These are phyloP conservation scores for Nannochloropsis salina DNA, from an alignment of 108 stramenopile genomes.

Conservation along the genomic window DNA sequence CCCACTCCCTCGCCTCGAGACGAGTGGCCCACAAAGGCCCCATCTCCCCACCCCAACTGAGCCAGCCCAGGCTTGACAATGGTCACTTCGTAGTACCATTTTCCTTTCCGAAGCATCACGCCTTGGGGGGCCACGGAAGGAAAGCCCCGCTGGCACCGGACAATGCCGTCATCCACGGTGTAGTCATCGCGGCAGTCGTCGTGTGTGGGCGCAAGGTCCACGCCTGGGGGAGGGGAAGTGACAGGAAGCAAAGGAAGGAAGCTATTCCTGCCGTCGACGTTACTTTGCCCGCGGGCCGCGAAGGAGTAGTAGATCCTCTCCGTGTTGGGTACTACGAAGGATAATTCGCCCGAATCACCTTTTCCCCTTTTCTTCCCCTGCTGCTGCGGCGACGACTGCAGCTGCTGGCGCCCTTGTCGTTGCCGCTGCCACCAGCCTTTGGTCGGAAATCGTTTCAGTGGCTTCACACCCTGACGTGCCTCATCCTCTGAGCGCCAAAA, in stretches of 20 bases:
- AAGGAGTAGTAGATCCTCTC: neutral
- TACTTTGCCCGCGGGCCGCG: neutral
- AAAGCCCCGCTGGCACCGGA: neutral
- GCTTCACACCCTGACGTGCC: neutral
- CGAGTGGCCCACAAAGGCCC: neutral
- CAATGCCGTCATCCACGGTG: neutral
- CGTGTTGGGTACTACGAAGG: neutral
- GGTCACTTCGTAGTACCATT: conserved; percentile 18
- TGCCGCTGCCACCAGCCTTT: neutral
- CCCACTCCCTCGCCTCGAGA: neutral
- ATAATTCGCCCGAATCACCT: neutral
- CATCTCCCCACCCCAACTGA: conserved; percentile 14
- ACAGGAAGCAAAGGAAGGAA: neutral
- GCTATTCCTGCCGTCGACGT: neutral
- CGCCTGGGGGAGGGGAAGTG: neutral
- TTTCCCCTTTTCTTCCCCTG: neutral
- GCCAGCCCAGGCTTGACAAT: neutral
- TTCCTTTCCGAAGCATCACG: neutral
- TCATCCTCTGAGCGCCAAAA: neutral
- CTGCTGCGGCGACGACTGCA: neutral
- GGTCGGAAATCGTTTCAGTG: neutral
- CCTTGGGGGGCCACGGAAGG: neutral
- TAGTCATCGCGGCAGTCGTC: neutral
- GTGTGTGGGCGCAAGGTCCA: neutral
- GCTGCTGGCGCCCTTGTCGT: neutral